Conservation (phyloP, 2,329 filamentous ascomycete genomes). For the Lachnellula subtilissima region DNA sequence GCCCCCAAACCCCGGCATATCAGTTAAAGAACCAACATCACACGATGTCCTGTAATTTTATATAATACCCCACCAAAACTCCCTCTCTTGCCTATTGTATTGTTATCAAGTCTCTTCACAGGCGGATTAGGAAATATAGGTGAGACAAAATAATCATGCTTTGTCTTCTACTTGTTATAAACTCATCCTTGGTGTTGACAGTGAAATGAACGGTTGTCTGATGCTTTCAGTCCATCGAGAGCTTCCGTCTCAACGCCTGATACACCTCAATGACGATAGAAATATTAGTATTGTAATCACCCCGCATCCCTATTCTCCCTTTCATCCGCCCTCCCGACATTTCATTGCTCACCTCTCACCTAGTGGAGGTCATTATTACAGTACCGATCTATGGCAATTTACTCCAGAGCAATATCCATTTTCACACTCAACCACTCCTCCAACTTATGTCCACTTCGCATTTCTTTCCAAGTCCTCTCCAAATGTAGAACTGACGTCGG, state of each 20-base stretch:
- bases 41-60: neutral
- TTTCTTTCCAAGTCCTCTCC: conserved; percentile 6
- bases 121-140: neutral
- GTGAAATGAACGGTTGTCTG: neutral
- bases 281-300: neutral
- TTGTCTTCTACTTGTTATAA: neutral
- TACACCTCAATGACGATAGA: neutral
- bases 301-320: neutral
- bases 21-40: neutral
- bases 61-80: neutral
- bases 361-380: no score
- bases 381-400: no score
- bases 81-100: neutral
- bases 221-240: neutral
- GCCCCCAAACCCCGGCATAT: neutral
- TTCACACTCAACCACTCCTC: no score
- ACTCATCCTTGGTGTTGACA: neutral
- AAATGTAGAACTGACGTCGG: conserved; percentile 8
- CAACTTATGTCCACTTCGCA: neutral
- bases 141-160: neutral
- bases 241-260: neutral
- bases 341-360: neutral
- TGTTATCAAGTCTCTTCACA: neutral
- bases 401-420: no score
- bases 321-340: neutral